Evolutionary conservation across 768 basidiomycete genomes (phyloP).

Genomic region (Hortiboletus campestris): DNA sequence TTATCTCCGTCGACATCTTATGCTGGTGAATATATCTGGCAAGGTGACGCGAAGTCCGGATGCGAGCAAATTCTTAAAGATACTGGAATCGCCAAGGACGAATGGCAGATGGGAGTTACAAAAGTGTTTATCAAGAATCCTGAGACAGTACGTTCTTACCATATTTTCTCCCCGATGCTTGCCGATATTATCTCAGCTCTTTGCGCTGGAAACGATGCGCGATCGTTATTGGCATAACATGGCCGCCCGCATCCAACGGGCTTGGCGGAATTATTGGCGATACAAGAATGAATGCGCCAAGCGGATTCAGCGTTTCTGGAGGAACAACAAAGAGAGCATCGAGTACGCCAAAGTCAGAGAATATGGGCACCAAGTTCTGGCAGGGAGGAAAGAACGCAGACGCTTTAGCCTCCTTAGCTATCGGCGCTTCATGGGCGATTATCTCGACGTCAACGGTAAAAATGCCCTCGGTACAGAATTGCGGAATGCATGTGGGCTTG

Average conservation of each 20-base stretch:
- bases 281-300: conserved; percentile 94
- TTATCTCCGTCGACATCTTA: conserved; percentile 94
- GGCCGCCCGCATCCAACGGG: conserved; percentile 94
- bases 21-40: conserved; percentile 98
- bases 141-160: conserved; percentile 68
- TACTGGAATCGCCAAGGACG: conserved; percentile 92
- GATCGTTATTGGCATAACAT: conserved; percentile 99
- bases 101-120: conserved; percentile 99
- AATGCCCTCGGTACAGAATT: conserved; percentile 76
- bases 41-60: conserved; percentile 84
- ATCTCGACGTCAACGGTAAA: conserved; percentile 85
- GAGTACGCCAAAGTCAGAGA: conserved; percentile 90
- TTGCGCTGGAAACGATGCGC: conserved; percentile 97
- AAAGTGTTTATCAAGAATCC: conserved; percentile 99
- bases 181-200: conserved; percentile 56
- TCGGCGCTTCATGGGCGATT: conserved; percentile 94
- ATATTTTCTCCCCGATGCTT: background rate
- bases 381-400: conserved; percentile 87
- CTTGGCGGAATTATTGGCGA: conserved; percentile 93
- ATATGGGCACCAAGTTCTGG: conserved; percentile 91
- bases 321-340: conserved; percentile 92
- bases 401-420: conserved; percentile 93
- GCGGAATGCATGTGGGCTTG: conserved; percentile 66
- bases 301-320: conserved; percentile 98
- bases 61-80: conserved; percentile 92